phyloP scores from a whole-genome alignment of 495 filamentous ascomycete genomes.

The Annulohypoxylon moriforme region DNA sequence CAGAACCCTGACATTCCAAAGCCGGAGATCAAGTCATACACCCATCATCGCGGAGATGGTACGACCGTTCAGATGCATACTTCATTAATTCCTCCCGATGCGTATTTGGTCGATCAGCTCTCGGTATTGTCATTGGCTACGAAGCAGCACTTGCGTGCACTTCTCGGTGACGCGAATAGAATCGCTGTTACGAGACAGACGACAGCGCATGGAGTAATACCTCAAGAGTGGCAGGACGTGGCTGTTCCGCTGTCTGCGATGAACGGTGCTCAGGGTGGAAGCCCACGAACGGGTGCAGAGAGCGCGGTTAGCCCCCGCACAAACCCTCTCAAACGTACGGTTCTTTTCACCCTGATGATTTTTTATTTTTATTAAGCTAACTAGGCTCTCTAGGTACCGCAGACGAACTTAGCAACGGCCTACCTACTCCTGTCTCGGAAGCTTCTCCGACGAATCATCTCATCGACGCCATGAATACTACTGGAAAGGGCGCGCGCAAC shows the following conservation, averaged over 20 bases:
- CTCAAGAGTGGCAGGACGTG: constrained; percentile 74
- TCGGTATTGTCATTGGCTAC: constrained; percentile 79
- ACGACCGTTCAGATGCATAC: constrained; percentile 67
- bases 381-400: constrained; percentile 31
- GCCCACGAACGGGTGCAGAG: constrained; percentile 52
- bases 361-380: constrained; percentile 28
- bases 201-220: constrained; percentile 78
- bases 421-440: constrained; percentile 41
- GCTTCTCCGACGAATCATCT: constrained; percentile 48
- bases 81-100: constrained; percentile 72
- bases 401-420: constrained; percentile 43
- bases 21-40: constrained; percentile 40
- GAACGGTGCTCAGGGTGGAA: constrained; percentile 49
- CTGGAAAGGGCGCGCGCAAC: constrained; percentile 56
- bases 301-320: constrained; percentile 61
- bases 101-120: constrained; percentile 77
- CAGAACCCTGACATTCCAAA: constrained; percentile 64
- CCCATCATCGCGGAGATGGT: constrained; percentile 61
- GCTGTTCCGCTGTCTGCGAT: constrained; percentile 56
- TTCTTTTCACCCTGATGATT: constrained; percentile 41
- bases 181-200: constrained; percentile 72
- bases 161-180: constrained; percentile 76
- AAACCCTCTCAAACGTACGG: constrained; percentile 72
- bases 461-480: constrained; percentile 51
- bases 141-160: constrained; percentile 73